These are phyloP conservation scores for Letharia columbiana DNA, from an alignment of 495 filamentous ascomycete species.

Conservation along the genomic window DNA sequence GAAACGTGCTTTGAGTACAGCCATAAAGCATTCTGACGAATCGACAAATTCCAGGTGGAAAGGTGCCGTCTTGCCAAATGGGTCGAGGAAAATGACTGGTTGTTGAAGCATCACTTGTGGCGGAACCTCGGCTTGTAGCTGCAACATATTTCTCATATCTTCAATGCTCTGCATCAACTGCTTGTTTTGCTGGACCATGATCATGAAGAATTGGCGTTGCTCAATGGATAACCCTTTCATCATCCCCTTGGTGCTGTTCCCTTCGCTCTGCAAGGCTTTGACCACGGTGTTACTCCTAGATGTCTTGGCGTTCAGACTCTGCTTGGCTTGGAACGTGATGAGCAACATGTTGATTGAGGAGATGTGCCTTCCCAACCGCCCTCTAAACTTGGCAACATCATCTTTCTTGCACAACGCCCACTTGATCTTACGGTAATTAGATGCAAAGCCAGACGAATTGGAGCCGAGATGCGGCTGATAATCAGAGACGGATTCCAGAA, in stretches of 20 bases:
- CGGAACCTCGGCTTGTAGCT: slow-evolving; percentile 18
- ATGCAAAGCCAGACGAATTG: slow-evolving; percentile 12
- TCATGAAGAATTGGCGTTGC: slow-evolving; percentile 22
- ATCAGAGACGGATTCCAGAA: slow-evolving; percentile 22
- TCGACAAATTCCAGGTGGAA: slow-evolving; percentile 28
- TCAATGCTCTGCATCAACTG: slow-evolving; percentile 20
- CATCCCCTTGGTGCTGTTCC: slow-evolving; percentile 10
- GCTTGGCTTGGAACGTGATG: slow-evolving; percentile 25
- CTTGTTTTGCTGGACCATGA: slow-evolving; percentile 23
- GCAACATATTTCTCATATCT: slow-evolving; percentile 21
- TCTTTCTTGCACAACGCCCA: slow-evolving; percentile 29
- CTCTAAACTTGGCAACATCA: slow-evolving; percentile 30
- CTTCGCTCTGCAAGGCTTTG: slow-evolving; percentile 7
- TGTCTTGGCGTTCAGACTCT: slow-evolving; percentile 4
- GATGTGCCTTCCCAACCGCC: slow-evolving; percentile 26
- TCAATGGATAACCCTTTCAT: slow-evolving; percentile 19
- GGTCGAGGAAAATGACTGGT: slow-evolving; percentile 26
- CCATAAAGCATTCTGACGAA: slow-evolving; percentile 24
- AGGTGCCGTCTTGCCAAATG: slow-evolving; percentile 24
- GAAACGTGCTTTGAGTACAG: slow-evolving; percentile 25
- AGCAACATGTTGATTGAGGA: slow-evolving; percentile 32
- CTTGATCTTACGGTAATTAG: slow-evolving; percentile 26
- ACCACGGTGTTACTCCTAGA: not conserved
- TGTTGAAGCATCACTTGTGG: slow-evolving; percentile 26
- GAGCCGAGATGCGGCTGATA: slow-evolving; percentile 24